Conservation (phyloP, 768 basidiomycete genomes). For the Hericium coralloides region DNA sequence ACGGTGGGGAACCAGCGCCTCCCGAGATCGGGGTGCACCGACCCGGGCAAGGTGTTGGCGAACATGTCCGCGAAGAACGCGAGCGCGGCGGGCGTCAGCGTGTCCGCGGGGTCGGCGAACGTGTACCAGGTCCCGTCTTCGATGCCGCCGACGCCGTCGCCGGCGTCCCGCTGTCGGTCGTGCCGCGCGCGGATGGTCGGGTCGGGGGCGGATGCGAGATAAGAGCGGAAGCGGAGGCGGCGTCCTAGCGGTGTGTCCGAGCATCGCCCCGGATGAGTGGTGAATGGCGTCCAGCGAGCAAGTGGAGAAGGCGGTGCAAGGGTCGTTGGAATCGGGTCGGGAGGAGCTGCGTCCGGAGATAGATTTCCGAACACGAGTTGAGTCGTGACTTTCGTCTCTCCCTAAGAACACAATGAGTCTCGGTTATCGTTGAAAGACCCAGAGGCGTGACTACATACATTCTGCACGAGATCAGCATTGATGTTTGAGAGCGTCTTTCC, state of each 20-base stretch:
- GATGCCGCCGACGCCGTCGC: constrained; percentile 42
- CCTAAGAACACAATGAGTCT: background rate
- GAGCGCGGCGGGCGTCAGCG: constrained; percentile 37
- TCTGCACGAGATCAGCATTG: constrained; percentile 49
- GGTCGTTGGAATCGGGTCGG: background rate
- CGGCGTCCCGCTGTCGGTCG: constrained; percentile 29
- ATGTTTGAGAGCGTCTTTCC: constrained; percentile 50
- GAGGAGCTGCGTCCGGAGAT: background rate
- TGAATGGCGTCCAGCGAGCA: constrained; percentile 5
- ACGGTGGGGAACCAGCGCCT: constrained; percentile 58
- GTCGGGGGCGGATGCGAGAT: background rate
- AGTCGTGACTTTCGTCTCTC: background rate
- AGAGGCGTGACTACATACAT: constrained; percentile 26
- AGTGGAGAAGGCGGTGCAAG: background rate
- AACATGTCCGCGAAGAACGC: constrained; percentile 53
- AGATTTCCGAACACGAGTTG: background rate
- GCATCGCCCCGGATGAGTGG: background rate
- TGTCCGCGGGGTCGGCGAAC: constrained; percentile 33
- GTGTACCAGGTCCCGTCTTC: constrained; percentile 55
- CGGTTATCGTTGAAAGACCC: background rate
- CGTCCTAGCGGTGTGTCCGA: background rate
- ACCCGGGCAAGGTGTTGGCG: constrained; percentile 19
- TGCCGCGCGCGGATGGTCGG: constrained; percentile 5
- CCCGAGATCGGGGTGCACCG: constrained; percentile 3
- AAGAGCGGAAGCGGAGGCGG: background rate